A percentile compares a stretch with the other conserved stretches of the same genome.
Evolutionary conservation across 768 basidiomycete species (phyloP).

Genomic region (Rhodosporidiobolus odoratus): DNA sequence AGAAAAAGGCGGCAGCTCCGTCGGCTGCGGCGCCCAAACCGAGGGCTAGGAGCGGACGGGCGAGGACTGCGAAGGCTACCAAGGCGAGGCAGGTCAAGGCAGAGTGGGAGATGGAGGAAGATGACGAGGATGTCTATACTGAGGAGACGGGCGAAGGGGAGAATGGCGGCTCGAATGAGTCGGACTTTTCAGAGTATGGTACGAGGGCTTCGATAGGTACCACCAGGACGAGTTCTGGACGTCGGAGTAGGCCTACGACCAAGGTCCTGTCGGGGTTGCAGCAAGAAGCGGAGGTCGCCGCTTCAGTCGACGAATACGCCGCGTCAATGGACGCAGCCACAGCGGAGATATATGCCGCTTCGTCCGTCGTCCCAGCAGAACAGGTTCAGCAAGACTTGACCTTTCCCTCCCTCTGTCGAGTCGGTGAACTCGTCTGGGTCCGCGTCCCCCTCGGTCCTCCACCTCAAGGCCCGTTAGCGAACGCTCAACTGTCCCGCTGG

Average conservation of each 20-base stretch:
- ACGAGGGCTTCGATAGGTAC: neutral
- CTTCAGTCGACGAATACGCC: constrained; percentile 1
- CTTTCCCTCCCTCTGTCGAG: constrained; percentile 1
- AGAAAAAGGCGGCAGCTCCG: neutral
- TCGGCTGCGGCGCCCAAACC: neutral
- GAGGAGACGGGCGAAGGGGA: neutral
- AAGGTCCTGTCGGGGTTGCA: neutral
- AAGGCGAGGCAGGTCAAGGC: too few relatives aligned
- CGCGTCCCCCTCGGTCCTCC: constrained; percentile 27
- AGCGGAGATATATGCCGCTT: neutral
- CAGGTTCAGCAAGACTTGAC: constrained; percentile 15
- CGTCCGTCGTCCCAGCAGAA: neutral
- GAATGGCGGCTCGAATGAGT: neutral
- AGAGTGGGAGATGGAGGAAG: neutral
- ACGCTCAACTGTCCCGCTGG: constrained; percentile 26
- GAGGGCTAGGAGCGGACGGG: neutral
- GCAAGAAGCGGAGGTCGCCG: neutral
- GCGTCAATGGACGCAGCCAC: constrained; percentile 2
- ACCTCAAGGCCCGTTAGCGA: neutral
- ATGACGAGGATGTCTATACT: neutral
- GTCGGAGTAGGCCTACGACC: neutral
- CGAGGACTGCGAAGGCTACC: too few relatives aligned
- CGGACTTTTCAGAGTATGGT: constrained; percentile 1
- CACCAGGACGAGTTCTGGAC: neutral
- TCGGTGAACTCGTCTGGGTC: constrained; percentile 34